Percentiles rank a stretch among this genome's conserved stretches.
These are phyloP conservation scores for Globisporangium orthogonon DNA, from an alignment of 352 stramenopile species.

Conservation along the genomic window DNA sequence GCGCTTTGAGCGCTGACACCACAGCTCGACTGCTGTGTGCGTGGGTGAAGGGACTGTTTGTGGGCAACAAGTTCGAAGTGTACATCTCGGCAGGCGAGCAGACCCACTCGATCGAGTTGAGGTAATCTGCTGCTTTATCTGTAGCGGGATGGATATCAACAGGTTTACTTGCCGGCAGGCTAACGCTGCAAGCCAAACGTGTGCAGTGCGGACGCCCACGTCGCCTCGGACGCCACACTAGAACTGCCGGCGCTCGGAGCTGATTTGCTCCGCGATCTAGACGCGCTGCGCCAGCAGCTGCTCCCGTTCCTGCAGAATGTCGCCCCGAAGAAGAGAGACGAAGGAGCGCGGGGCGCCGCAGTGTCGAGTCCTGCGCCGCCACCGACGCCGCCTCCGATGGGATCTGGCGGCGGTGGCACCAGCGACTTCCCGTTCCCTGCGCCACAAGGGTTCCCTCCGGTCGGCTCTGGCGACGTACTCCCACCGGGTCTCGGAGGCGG, in stretches of 20 bases:
- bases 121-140: conserved; percentile 14
- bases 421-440: conserved; percentile 5
- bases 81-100: conserved; percentile 67
- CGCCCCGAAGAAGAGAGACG: conserved; percentile 31
- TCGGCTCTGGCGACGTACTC: conserved; percentile 63
- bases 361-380: conserved; percentile 1
- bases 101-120: conserved; percentile 71
- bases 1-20: neutral
- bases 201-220: conserved; percentile 5
- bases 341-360: conserved; percentile 1
- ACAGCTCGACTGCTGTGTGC: neutral
- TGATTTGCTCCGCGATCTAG: conserved; percentile 44
- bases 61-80: conserved; percentile 71
- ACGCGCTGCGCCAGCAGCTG: conserved; percentile 37
- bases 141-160: too few relatives aligned
- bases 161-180: too few relatives aligned
- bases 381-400: neutral
- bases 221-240: conserved; percentile 1
- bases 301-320: conserved; percentile 51
- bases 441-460: conserved; percentile 8
- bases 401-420: neutral
- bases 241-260: conserved; percentile 19
- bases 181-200: neutral
- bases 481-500: conserved; percentile 50
- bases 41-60: conserved; percentile 37